These are phyloP conservation scores for Pythium apleroticum DNA, from an alignment of 352 stramenopile genomes.

Conservation along the genomic window DNA sequence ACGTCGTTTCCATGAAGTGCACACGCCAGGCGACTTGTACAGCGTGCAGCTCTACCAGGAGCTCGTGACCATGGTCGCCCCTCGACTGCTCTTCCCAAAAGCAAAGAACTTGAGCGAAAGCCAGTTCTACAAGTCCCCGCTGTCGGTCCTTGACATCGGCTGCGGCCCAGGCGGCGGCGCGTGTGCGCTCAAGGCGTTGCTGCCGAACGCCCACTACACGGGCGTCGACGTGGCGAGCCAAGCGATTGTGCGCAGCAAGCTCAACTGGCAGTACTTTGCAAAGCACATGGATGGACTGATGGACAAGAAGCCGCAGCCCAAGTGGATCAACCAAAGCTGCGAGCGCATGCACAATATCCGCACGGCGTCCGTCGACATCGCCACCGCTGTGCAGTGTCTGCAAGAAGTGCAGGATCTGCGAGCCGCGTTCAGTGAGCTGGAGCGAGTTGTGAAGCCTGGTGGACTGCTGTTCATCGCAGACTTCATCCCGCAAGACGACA, in stretches of 20 bases:
- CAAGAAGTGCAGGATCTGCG: slow-evolving; percentile 59
- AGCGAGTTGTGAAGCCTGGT: slow-evolving; percentile 59
- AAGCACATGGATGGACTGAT: slow-evolving; percentile 25
- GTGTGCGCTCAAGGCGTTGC: slow-evolving; percentile 58
- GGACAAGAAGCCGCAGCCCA: slow-evolving; percentile 36
- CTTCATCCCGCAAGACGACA: slow-evolving; percentile 47
- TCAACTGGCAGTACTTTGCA: slow-evolving; percentile 59
- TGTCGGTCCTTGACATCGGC: slow-evolving; percentile 63
- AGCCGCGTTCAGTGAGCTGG: slow-evolving; percentile 47
- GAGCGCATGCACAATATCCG: slow-evolving; percentile 59
- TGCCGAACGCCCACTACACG: slow-evolving; percentile 48
- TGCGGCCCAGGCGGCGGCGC: slow-evolving; percentile 64
- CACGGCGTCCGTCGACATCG: slow-evolving; percentile 55
- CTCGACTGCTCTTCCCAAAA: slow-evolving; percentile 24
- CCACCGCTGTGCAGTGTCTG: slow-evolving; percentile 56
- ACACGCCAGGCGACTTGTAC: slow-evolving; percentile 37
- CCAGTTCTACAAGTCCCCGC: slow-evolving; percentile 9
- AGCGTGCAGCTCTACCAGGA: slow-evolving; percentile 64
- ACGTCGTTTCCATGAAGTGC: slow-evolving; percentile 19
- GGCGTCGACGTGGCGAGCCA: slow-evolving; percentile 65
- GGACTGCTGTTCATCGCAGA: slow-evolving; percentile 65
- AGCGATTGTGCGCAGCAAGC: slow-evolving; percentile 61
- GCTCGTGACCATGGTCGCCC: slow-evolving; percentile 43
- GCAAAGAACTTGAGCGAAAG: slow-evolving; percentile 19
- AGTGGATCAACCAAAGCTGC: slow-evolving; percentile 64